Conservation (phyloP, 768 basidiomycete species). For the Psilocybe sp. region DNA sequence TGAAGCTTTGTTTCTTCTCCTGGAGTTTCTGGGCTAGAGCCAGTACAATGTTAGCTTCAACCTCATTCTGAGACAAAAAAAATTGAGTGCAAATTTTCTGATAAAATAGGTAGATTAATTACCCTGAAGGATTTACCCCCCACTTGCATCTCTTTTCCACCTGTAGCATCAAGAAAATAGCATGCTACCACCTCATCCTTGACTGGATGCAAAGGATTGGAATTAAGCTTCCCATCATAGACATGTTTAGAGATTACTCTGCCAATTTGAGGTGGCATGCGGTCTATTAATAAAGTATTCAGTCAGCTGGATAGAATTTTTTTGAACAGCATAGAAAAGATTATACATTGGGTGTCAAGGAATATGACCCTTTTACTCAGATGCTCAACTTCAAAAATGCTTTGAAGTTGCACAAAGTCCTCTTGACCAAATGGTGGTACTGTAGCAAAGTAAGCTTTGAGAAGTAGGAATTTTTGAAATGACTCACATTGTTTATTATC, state of each 20-base stretch:
- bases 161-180: conserved; percentile 59
- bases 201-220: conserved; percentile 48
- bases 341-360: conserved; percentile 73
- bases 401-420: conserved; percentile 58
- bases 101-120: conserved; percentile 9
- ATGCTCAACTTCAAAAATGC: conserved; percentile 76
- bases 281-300: conserved; percentile 43
- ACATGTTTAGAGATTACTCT: conserved; percentile 65
- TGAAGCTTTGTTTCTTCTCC: conserved; percentile 43
- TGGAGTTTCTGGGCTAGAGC: conserved; percentile 58
- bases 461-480: conserved; percentile 12
- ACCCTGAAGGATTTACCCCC: conserved; percentile 34
- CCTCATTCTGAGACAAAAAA: conserved; percentile 45
- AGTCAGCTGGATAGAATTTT: too few species aligned
- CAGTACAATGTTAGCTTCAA: conserved; percentile 56
- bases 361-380: conserved; percentile 48
- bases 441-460: conserved; percentile 25
- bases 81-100: background rate
- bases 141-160: conserved; percentile 31
- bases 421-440: conserved; percentile 83
- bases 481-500: conserved; percentile 63
- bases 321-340: too few species aligned
- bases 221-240: conserved; percentile 61
- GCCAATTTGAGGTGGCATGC: conserved; percentile 83
- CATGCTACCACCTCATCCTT: conserved; percentile 46